These are phyloP conservation scores for Ensete glaucum DNA, from an alignment of 176 grass and related monocot genomes.

Conservation along the genomic window DNA sequence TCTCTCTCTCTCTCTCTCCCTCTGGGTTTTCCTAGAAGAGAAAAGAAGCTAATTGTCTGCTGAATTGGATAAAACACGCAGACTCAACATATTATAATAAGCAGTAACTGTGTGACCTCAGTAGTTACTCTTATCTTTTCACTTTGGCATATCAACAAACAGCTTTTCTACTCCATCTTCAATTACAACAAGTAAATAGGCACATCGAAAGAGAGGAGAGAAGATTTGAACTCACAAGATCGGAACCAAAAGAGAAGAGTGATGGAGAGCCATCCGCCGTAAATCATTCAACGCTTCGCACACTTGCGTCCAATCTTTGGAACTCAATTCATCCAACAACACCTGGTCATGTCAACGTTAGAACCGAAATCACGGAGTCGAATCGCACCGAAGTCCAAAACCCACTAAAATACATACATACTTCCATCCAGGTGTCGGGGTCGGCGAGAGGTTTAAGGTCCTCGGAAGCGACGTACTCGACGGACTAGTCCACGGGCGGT, in stretches of 20 bases:
- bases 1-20: no score
- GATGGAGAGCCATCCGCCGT: conserved; percentile 61
- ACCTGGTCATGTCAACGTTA: conserved; percentile 18
- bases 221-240: conserved; percentile 43
- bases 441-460: conserved; percentile 40
- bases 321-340: conserved; percentile 53
- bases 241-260: conserved; percentile 42
- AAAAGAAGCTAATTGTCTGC: no score
- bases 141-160: no score
- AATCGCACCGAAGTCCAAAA: no score
- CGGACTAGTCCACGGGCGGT: conserved; percentile 31
- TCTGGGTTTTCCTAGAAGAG: no score
- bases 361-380: neutral
- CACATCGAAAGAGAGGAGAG: no score
- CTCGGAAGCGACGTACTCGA: conserved; percentile 65
- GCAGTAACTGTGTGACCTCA: no score
- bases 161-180: no score
- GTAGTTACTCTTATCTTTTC: no score
- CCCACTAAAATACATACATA: neutral
- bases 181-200: no score
- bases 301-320: conserved; percentile 70
- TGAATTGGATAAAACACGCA: no score
- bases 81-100: no score
- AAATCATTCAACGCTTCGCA: conserved; percentile 84
- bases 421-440: conserved; percentile 41